phyloP scores from a whole-genome alignment of 2,329 filamentous ascomycete species.

The Furcasterigmium sp. region DNA sequence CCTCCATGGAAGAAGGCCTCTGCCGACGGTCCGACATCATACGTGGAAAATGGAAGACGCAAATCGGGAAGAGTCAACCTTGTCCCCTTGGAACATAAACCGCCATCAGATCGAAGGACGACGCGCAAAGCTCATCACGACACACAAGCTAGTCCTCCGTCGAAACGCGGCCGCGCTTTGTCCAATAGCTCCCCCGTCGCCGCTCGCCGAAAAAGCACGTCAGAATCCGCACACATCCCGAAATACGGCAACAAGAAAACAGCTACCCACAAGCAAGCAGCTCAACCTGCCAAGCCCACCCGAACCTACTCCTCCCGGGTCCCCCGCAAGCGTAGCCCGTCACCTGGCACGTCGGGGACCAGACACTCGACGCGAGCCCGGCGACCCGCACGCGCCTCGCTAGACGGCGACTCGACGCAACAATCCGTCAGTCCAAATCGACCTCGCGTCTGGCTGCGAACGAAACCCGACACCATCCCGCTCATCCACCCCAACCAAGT shows the following conservation, averaged over 20 bases:
- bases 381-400: slow-evolving; percentile 34
- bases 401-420: slow-evolving; percentile 14
- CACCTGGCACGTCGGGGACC: slow-evolving; percentile 31
- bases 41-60: slow-evolving; percentile 66
- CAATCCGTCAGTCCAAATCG: slow-evolving; percentile 2
- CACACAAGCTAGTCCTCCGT: slow-evolving; percentile 25
- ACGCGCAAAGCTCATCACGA: slow-evolving; percentile 40
- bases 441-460: slow-evolving; percentile 18
- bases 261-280: slow-evolving; percentile 6
- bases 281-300: slow-evolving; percentile 18
- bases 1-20: slow-evolving; percentile 89
- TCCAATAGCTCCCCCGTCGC: slow-evolving; percentile 21
- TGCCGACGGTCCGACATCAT: slow-evolving; percentile 83
- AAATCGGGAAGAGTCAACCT: slow-evolving; percentile 62
- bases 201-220: slow-evolving; percentile 20
- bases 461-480: slow-evolving; percentile 35
- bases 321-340: slow-evolving; percentile 32
- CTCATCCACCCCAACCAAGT: slow-evolving; percentile 56
- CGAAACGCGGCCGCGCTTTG: slow-evolving; percentile 19
- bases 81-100: slow-evolving; percentile 47
- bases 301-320: slow-evolving; percentile 25
- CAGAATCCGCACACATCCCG: slow-evolving; percentile 22
- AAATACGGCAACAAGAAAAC: slow-evolving; percentile 19
- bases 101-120: slow-evolving; percentile 43
- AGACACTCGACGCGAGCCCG: slow-evolving; percentile 37